phyloP scores from a whole-genome alignment of 768 basidiomycete genomes.

The Rhodosporidiobolus sp. region DNA sequence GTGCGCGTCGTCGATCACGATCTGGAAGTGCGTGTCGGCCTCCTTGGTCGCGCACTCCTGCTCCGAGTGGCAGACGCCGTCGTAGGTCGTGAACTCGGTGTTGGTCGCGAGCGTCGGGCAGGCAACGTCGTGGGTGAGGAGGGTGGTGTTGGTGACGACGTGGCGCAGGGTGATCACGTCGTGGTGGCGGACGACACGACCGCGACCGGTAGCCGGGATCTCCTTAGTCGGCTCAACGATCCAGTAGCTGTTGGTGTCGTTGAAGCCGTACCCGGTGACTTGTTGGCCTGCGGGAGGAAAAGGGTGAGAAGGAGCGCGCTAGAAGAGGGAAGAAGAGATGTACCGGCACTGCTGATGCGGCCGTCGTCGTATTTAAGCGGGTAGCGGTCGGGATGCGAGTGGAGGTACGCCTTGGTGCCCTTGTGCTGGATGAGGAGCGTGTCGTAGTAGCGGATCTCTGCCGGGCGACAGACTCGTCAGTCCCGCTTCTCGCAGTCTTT shows the following conservation, averaged over 20 bases:
- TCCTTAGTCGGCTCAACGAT: conserved; percentile 91
- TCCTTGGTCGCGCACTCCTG: conserved; percentile 55
- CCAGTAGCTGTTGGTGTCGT: conserved; percentile 94
- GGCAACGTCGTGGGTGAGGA: conserved; percentile 95
- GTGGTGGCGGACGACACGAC: conserved; percentile 82
- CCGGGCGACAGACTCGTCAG: neutral
- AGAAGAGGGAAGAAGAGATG: neutral
- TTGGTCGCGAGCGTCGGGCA: conserved; percentile 96
- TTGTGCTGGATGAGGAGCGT: conserved; percentile 82
- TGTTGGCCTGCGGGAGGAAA: conserved; percentile 39
- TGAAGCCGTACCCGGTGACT: conserved; percentile 73
- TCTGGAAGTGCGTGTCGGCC: conserved; percentile 84
- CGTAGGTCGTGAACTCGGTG: conserved; percentile 94
- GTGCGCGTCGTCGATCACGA: conserved; percentile 68
- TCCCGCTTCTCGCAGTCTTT: neutral
- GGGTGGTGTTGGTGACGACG: conserved; percentile 71
- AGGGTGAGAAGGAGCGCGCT: no score
- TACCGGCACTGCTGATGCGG: conserved; percentile 64
- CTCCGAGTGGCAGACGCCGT: conserved; percentile 63
- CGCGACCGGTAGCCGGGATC: conserved; percentile 87
- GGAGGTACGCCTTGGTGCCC: conserved; percentile 86
- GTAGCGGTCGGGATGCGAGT: conserved; percentile 87
- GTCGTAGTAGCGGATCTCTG: conserved; percentile 93
- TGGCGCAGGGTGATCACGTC: conserved; percentile 88
- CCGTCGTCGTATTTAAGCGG: conserved; percentile 93